Base-by-base conservation (phyloP, 495 filamentous ascomycete genomes). In the Penicillium fimorum region DNA sequence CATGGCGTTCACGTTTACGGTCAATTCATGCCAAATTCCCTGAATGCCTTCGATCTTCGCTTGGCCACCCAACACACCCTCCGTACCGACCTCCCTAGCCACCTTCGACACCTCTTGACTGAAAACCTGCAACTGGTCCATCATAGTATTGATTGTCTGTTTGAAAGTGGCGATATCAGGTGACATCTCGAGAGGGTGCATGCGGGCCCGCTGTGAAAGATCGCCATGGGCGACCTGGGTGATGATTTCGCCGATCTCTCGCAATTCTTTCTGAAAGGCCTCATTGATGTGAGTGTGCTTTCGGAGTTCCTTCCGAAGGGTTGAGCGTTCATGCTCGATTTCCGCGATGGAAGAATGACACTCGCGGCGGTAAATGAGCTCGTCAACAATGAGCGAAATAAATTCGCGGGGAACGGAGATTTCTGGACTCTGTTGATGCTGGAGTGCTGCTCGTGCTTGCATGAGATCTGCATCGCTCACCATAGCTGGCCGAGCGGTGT, bases 121-220 rank as follows among this genome's bases (percentile, higher is more conserved):
- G 71, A 96, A 96, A 29, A 91, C 85, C 65, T 95, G 91, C 53
- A 96, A 78, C 73, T 96, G 92, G 66, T 96, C 92, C 81, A 96
- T 92, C 92, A 96, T 96, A 33, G 85, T 92, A 63, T 96, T 96
- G 74, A 73, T 84, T 0, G 90, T 95, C 61, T 87, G 84, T 73
- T 96, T 96, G 79, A 96, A 96, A 5, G 86, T 89, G 10, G 87
- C 89, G 66, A 96, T 96, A 70, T 96, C 92, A 1, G 91, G 90
- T 71, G 95, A 92, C 85, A 94, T 91, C 70, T 96, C 92, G 53
- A 88, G 84, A 3, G 87, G 87, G 66, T 96, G 91, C 66, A 96
- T 89, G 18, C 89, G 82, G 53, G 95, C 92, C 67, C 95, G 93
- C 76, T 92, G 92, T 68, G 89, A 92, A 46, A 96, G 76, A 65